phyloP scores from a whole-genome alignment of 257 asterid genomes.

The Forsythia suspensa region DNA sequence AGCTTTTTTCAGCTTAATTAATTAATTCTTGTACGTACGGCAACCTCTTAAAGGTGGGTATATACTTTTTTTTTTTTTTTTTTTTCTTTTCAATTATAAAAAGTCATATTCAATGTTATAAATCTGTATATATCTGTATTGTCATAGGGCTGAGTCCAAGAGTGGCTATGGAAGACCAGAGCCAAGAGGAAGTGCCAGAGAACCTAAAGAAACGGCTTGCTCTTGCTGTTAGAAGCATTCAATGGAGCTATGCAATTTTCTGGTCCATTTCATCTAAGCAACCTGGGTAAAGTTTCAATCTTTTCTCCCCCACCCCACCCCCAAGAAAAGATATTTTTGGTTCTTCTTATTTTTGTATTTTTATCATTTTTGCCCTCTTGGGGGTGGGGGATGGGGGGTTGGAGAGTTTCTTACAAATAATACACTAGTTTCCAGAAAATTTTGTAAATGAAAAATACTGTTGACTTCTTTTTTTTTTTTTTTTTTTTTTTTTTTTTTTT shows the following conservation, averaged over 20 bases:
- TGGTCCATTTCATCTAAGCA: conserved; percentile 70
- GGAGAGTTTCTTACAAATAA: conserved; percentile 6
- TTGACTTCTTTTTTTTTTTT: conserved; percentile 1
- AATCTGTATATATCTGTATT: neutral
- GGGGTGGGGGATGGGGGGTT: neutral
- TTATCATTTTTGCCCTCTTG: neutral
- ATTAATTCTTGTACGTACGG: neutral
- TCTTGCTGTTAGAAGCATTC: conserved; percentile 74
- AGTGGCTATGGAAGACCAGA: conserved; percentile 52
- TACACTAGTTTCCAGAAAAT: neutral
- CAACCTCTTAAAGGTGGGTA: neutral
- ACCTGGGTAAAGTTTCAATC: conserved; percentile 55
- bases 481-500: conserved; percentile 2
- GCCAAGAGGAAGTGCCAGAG: conserved; percentile 32
- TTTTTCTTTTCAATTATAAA: neutral
- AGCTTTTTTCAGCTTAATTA: neutral
- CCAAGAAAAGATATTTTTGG: neutral
- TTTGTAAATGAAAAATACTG: neutral
- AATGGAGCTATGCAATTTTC: conserved; percentile 91
- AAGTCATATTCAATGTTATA: neutral
- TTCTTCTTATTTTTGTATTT: conserved; percentile 3
- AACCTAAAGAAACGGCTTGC: conserved; percentile 70
- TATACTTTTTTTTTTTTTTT: neutral
- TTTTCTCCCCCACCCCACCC: conserved; percentile 7
- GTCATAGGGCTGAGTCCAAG: conserved; percentile 12